Conservation (phyloP, 148 eudicot genomes). For the Amaranthus hypochondriacus region DNA sequence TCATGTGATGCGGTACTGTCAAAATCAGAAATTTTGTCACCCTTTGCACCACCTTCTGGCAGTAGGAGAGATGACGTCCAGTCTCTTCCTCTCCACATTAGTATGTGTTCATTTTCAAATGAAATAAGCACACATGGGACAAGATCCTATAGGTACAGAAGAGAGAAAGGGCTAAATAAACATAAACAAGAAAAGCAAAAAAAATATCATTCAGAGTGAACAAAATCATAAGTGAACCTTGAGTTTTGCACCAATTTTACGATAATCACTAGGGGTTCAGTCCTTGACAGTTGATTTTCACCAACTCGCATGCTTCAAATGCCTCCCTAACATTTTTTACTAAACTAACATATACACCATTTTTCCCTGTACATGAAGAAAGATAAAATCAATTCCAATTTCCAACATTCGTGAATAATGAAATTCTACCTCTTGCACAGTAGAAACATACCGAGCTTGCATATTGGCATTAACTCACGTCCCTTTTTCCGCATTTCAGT, state of each 20-base stretch:
- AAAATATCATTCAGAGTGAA: neutral
- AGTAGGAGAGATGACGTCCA: slow-evolving; percentile 61
- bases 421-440: neutral
- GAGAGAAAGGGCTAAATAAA: neutral
- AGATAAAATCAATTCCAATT: neutral
- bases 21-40: slow-evolving; percentile 23
- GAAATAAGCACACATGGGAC: slow-evolving; percentile 87
- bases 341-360: slow-evolving; percentile 68
- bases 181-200: slow-evolving; percentile 15
- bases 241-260: slow-evolving; percentile 89
- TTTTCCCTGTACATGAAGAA: slow-evolving; percentile 54
- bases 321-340: slow-evolving; percentile 73
- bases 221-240: slow-evolving; percentile 44
- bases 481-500: slow-evolving; percentile 75
- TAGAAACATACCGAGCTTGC: slow-evolving; percentile 73
- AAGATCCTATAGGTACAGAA: slow-evolving; percentile 56
- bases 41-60: slow-evolving; percentile 20
- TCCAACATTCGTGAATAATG: neutral
- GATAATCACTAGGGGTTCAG: slow-evolving; percentile 76
- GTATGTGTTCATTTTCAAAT: slow-evolving; percentile 81
- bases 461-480: slow-evolving; percentile 65
- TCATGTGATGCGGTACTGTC: slow-evolving; percentile 24
- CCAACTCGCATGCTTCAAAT: slow-evolving; percentile 93
- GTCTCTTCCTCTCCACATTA: slow-evolving; percentile 88
- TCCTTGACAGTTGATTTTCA: slow-evolving; percentile 78